A percentile compares a stretch with the other conserved stretches of the same genome.
phyloP scores from a whole-genome alignment of 2,329 filamentous ascomycete genomes.

The Aschersonia sp. region DNA sequence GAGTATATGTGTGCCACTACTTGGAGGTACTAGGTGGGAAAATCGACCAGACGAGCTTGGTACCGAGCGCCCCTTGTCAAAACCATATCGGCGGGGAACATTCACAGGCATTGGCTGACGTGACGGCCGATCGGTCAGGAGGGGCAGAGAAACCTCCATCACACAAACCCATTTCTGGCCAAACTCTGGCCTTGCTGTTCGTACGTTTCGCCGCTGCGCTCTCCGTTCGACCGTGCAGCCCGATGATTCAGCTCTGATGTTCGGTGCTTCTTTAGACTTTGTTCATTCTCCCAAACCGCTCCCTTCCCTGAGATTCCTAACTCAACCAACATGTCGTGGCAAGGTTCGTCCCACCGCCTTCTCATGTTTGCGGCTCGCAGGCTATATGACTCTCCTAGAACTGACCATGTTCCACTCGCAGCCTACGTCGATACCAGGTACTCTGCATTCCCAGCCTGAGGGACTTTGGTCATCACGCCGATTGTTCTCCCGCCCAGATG shows the following conservation, averaged over 20 bases:
- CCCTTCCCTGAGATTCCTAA: neutral
- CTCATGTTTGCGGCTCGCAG: too few species aligned
- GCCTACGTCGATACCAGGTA: conserved; percentile 40
- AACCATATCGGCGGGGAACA: conserved; percentile 6
- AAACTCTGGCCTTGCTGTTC: neutral
- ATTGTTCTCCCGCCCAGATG: too few species aligned
- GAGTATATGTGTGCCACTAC: too few species aligned
- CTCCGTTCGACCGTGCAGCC: neutral
- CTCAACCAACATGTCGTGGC: conserved; percentile 51
- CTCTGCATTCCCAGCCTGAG: neutral
- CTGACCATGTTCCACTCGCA: conserved; percentile 13
- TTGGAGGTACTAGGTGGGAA: neutral
- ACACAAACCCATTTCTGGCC: conserved; percentile 1
- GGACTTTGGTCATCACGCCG: neutral
- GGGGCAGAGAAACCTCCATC: conserved; percentile 1
- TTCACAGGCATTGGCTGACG: conserved; percentile 1
- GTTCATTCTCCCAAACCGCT: too few species aligned
- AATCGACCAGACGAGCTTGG: neutral
- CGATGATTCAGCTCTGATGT: neutral
- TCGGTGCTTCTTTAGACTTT: neutral
- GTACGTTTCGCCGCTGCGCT: neutral
- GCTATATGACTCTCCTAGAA: neutral
- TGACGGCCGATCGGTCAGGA: neutral
- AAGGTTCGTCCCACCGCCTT: conserved; percentile 37
- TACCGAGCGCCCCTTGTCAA: conserved; percentile 5